These are phyloP conservation scores for Ophiostoma australiae DNA, from an alignment of 2,329 filamentous ascomycete species.

Conservation along the genomic window DNA sequence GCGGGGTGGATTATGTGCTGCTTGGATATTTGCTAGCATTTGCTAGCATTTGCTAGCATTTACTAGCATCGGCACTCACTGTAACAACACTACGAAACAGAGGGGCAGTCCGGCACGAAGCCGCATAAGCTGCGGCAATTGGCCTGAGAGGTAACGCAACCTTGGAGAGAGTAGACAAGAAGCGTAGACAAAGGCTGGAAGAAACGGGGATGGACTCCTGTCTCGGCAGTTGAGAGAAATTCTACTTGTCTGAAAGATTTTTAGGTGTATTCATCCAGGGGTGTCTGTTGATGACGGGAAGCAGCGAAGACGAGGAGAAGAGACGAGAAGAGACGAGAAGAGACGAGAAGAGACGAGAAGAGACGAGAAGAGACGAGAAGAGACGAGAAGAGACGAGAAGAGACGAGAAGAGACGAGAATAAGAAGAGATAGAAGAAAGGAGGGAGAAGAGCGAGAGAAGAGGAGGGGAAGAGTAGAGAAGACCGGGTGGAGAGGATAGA, in stretches of 20 bases:
- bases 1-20: conserved; percentile 3
- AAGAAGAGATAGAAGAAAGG: no score
- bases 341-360: not conserved
- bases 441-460: no score
- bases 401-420: no score
- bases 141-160: not conserved
- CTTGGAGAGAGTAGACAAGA: not conserved
- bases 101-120: not conserved
- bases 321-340: not conserved
- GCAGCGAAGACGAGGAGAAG: not conserved
- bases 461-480: not conserved
- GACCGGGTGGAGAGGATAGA: no score
- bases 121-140: conserved; percentile 7
- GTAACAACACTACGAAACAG: not conserved
- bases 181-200: not conserved
- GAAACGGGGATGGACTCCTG: not conserved
- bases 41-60: no score
- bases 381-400: not conserved
- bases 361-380: not conserved
- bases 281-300: not conserved
- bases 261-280: not conserved
- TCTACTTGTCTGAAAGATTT: not conserved
- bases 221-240: not conserved
- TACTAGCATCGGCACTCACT: conserved; percentile 2
- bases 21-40: not conserved